Percentiles rank a stretch among this genome's conserved stretches.
These are phyloP conservation scores for Suillus alpinus DNA, from an alignment of 768 basidiomycete genomes.

Conservation along the genomic window DNA sequence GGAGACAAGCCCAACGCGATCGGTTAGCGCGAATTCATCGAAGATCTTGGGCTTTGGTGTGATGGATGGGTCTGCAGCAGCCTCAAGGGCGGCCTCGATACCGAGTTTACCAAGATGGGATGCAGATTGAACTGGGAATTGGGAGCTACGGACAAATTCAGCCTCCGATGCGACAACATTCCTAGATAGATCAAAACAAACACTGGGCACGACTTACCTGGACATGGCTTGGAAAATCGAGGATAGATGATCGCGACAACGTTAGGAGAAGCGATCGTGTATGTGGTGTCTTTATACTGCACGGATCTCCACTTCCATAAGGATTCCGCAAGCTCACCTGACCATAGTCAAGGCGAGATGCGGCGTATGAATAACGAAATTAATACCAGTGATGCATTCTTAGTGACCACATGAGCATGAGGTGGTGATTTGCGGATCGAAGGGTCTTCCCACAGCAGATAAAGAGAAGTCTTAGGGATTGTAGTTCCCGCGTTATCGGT, in stretches of 20 bases:
- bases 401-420: background rate
- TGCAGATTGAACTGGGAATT: conserved; percentile 36
- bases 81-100: conserved; percentile 54
- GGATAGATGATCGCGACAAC: background rate
- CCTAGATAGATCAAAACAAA: background rate
- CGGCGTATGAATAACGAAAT: background rate
- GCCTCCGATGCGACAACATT: background rate
- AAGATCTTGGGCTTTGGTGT: conserved; percentile 48
- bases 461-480: background rate
- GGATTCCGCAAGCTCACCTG: background rate
- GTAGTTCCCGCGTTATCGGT: background rate
- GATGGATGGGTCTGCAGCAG: conserved; percentile 34
- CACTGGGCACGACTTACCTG: background rate
- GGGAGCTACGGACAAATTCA: background rate
- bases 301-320: background rate
- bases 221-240: background rate
- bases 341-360: background rate
- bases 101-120: conserved; percentile 63
- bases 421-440: background rate
- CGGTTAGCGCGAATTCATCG: conserved; percentile 55
- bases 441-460: background rate
- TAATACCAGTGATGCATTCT: background rate
- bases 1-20: conserved; percentile 59
- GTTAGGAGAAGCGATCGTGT: background rate
- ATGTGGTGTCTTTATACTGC: background rate